These are phyloP conservation scores for Lantana camara DNA, from an alignment of 257 asterid genomes.

Conservation along the genomic window DNA sequence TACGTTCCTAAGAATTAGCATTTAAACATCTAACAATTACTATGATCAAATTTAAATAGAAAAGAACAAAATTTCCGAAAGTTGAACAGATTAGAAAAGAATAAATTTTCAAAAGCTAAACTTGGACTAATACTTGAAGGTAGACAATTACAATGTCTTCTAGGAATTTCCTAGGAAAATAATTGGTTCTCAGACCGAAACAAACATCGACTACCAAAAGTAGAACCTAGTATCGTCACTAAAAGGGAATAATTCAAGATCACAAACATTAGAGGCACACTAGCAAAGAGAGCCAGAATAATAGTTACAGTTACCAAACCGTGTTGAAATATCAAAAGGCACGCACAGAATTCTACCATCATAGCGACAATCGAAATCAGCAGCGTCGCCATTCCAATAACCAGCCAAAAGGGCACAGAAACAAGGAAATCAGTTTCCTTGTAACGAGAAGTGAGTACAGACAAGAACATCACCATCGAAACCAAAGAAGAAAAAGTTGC, in stretches of 20 bases:
- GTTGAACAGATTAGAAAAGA: too few species aligned
- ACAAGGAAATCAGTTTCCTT: constrained; percentile 32
- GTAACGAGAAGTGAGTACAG: constrained; percentile 42
- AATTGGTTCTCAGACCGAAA: constrained; percentile 26
- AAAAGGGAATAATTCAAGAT: constrained; percentile 31
- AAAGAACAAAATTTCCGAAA: too few species aligned
- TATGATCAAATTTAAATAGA: too few species aligned
- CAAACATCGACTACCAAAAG: constrained; percentile 24
- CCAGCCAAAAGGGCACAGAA: constrained; percentile 37
- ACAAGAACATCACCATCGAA: constrained; percentile 41
- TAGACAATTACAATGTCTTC: too few species aligned
- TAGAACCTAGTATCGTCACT: constrained; percentile 24
- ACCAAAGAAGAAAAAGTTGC: constrained; percentile 35
- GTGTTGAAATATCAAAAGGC: constrained; percentile 31
- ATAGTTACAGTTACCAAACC: constrained; percentile 13
- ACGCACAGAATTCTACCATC: constrained; percentile 31
- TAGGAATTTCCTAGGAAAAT: background rate
- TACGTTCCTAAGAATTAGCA: too few species aligned
- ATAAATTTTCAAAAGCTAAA: too few species aligned
- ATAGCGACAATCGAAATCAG: constrained; percentile 40
- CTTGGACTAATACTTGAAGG: too few species aligned
- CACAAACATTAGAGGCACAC: constrained; percentile 30
- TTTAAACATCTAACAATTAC: too few species aligned
- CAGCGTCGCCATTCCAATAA: constrained; percentile 34
- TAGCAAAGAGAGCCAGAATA: constrained; percentile 14